phyloP scores from a whole-genome alignment of 1,284 basidiomycete genomes.

The Boletellus deceptivus region DNA sequence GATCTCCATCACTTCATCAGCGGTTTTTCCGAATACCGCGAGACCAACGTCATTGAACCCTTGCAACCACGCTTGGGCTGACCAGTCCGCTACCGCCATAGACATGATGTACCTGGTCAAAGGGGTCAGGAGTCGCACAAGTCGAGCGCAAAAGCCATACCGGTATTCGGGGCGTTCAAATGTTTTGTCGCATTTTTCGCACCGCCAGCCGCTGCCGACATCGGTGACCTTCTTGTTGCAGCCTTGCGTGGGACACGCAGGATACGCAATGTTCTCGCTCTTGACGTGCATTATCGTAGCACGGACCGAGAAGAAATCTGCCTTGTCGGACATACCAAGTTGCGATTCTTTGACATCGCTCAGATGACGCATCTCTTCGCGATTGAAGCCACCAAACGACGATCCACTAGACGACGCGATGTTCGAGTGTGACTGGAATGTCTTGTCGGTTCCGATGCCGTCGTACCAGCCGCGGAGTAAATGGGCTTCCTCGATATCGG shows the following conservation, averaged over 20 bases:
- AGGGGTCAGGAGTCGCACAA: constrained; percentile 2
- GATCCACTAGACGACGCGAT: constrained; percentile 38
- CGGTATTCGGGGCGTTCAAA: constrained; percentile 79
- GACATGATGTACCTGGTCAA: constrained; percentile 79
- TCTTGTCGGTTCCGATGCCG: constrained; percentile 54
- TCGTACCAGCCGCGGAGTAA: constrained; percentile 92
- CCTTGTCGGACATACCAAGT: constrained; percentile 76
- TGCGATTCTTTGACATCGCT: constrained; percentile 81
- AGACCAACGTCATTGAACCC: constrained; percentile 94
- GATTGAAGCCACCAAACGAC: constrained; percentile 54
- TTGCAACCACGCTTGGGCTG: constrained; percentile 89
- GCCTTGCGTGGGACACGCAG: constrained; percentile 79
- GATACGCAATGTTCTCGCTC: constrained; percentile 83
- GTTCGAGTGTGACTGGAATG: constrained; percentile 73
- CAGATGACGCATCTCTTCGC: constrained; percentile 72
- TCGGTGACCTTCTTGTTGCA: constrained; percentile 94
- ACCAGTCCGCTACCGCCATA: constrained; percentile 87
- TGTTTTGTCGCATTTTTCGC: constrained; percentile 89
- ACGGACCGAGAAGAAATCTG: constrained; percentile 80
- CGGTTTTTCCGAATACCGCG: constrained; percentile 74
- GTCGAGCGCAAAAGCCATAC: constrained; percentile 41
- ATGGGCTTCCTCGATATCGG: constrained; percentile 87
- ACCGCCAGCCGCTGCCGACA: constrained; percentile 74
- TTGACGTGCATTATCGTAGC: constrained; percentile 93
- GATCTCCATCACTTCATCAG: constrained; percentile 76